A percentile compares a stretch with the other conserved stretches of the same genome.
These are phyloP conservation scores for Larix kaempferi DNA, from an alignment of 75 land plant genomes.

Conservation along the genomic window DNA sequence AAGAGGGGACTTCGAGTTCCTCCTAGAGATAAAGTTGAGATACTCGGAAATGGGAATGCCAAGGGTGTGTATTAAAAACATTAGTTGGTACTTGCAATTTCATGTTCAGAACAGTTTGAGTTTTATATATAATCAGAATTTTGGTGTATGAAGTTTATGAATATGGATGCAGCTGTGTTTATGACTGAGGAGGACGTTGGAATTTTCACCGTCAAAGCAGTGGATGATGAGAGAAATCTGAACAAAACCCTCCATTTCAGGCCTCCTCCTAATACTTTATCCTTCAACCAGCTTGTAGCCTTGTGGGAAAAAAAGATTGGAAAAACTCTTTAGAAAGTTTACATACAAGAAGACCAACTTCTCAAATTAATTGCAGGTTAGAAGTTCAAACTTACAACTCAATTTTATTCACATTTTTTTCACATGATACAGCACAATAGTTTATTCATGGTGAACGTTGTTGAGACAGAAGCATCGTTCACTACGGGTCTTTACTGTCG, in stretches of 20 bases:
- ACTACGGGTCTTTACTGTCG: conserved; percentile 34
- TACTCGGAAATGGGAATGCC: conserved; percentile 29
- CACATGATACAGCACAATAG: too few species aligned
- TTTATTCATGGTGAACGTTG: too few species aligned
- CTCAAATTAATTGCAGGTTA: conserved; percentile 18
- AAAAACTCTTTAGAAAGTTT: conserved; percentile 39
- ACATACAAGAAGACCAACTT: conserved; percentile 40
- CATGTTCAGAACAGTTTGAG: background rate
- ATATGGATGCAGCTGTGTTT: conserved; percentile 16
- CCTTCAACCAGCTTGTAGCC: conserved; percentile 11
- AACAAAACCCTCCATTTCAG: conserved; percentile 18
- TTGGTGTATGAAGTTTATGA: background rate
- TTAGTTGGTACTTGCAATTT: background rate
- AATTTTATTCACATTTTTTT: too few species aligned
- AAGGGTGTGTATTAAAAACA: conserved; percentile 17
- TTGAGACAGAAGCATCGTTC: conserved; percentile 31
- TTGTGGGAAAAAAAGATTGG: conserved; percentile 45
- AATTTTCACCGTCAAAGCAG: conserved; percentile 20
- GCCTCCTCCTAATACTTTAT: conserved; percentile 13
- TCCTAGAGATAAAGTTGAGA: conserved; percentile 25
- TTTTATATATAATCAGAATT: background rate
- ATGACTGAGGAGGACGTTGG: conserved; percentile 28
- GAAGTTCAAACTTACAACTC: background rate
- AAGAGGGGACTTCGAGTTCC: background rate
- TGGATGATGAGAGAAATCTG: conserved; percentile 26